Percentiles rank a stretch among this genome's conserved stretches.
These are phyloP conservation scores for Pythium utonaiense DNA, from an alignment of 352 stramenopile genomes.

Conservation along the genomic window DNA sequence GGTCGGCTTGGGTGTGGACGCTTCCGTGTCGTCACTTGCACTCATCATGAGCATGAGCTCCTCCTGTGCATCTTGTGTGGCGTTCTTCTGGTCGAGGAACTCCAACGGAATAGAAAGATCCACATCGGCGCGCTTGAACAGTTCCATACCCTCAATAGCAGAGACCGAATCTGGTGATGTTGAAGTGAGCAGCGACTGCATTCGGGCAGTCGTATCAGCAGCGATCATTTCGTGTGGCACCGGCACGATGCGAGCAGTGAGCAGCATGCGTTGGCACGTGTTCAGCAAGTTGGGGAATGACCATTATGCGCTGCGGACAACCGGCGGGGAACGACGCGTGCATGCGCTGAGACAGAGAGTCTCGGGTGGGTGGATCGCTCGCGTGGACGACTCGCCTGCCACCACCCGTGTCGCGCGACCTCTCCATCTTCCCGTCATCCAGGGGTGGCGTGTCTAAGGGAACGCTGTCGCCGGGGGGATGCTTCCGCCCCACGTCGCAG, in stretches of 20 bases:
- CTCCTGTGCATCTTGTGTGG: neutral
- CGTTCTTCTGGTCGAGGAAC: conserved; percentile 3
- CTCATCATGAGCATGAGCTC: conserved; percentile 8
- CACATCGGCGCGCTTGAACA: conserved; percentile 6
- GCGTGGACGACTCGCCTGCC: neutral
- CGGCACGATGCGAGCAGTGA: neutral
- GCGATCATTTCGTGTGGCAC: conserved; percentile 12
- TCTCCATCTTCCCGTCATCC: conserved; percentile 6
- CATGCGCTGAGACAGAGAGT: conserved; percentile 22
- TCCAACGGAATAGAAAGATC: neutral
- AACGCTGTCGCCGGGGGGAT: conserved; percentile 3
- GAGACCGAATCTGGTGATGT: neutral
- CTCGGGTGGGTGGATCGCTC: conserved; percentile 5
- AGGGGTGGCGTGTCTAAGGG: neutral
- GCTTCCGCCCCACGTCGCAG: conserved; percentile 11
- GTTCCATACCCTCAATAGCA: conserved; percentile 6
- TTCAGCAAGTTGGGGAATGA: conserved; percentile 16
- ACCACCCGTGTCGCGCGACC: conserved; percentile 10
- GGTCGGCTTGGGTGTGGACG: conserved; percentile 1
- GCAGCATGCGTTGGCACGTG: neutral
- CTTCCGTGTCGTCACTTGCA: conserved; percentile 5
- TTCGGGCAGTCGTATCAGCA: conserved; percentile 7
- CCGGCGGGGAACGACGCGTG: neutral
- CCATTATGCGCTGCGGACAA: neutral
- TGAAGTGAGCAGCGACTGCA: conserved; percentile 22